These are phyloP conservation scores for Aspergillus sp. DNA, from an alignment of 2,329 filamentous ascomycete genomes.

Conservation along the genomic window DNA sequence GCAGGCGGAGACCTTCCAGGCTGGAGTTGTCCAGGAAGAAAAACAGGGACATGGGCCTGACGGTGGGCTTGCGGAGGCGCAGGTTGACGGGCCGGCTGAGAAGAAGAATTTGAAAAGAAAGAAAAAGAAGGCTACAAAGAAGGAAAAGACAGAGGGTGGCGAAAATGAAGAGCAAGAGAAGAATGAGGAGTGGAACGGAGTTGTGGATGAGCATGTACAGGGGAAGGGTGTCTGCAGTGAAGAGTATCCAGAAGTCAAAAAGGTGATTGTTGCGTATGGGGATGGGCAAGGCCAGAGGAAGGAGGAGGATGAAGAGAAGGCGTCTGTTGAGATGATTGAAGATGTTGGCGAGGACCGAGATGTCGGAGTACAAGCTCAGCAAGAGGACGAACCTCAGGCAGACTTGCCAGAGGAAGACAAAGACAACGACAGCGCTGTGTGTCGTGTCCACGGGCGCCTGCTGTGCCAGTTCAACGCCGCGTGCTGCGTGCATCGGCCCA, in stretches of 20 bases:
- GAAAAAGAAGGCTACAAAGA: constrained; percentile 11
- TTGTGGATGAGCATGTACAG: background rate
- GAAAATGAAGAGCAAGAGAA: background rate
- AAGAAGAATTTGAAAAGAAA: constrained; percentile 20
- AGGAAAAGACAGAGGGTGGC: background rate
- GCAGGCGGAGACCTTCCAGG: no score
- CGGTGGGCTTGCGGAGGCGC: background rate
- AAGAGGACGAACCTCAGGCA: background rate
- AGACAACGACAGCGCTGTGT: background rate
- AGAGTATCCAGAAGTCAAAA: background rate
- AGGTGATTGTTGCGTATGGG: background rate
- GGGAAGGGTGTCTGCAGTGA: background rate
- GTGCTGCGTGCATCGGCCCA: constrained; percentile 27
- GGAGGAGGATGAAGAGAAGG: background rate
- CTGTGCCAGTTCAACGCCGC: constrained; percentile 21
- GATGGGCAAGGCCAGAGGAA: background rate
- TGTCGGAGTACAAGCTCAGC: background rate
- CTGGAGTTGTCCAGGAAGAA: no score
- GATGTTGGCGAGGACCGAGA: background rate
- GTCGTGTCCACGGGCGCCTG: constrained; percentile 15
- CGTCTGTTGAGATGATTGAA: background rate
- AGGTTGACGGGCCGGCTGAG: constrained; percentile 17
- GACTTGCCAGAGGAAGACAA: background rate
- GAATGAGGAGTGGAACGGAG: background rate
- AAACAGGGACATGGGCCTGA: background rate